A percentile compares a stretch with the other conserved stretches of the same genome.
These are phyloP conservation scores for Hibiscus mutabilis DNA, from an alignment of 345 rosid genomes.

Conservation along the genomic window DNA sequence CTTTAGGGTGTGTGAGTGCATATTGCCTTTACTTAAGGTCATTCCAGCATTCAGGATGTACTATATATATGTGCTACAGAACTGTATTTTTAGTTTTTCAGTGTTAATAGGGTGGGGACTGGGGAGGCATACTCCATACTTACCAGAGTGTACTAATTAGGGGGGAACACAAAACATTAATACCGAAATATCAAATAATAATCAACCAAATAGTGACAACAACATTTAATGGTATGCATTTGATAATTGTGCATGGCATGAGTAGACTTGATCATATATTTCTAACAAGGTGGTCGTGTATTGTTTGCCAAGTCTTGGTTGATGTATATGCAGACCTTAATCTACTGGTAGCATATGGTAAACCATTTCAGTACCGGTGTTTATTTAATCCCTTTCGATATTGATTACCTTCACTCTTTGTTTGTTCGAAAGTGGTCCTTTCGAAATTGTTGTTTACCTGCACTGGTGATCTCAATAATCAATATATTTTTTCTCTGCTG, in stretches of 20 bases:
- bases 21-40: too few species aligned
- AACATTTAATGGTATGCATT: too few species aligned
- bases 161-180: too few species aligned
- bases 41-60: too few species aligned
- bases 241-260: background rate
- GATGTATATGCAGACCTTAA: slow-evolving; percentile 65
- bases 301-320: slow-evolving; percentile 60
- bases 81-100: too few species aligned
- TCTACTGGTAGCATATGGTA: slow-evolving; percentile 85
- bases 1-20: too few species aligned
- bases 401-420: background rate
- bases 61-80: too few species aligned
- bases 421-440: background rate
- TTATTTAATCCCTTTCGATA: background rate
- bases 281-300: slow-evolving; percentile 5
- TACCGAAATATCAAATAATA: too few species aligned
- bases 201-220: too few species aligned
- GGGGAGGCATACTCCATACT: too few species aligned
- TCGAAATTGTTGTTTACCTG: background rate
- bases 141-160: too few species aligned
- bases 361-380: slow-evolving; percentile 2
- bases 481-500: slow-evolving; percentile 34
- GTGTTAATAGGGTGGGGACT: too few species aligned
- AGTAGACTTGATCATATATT: background rate
- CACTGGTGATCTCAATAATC: background rate